These are phyloP conservation scores for Coemansia sp. DNA, from an alignment of 192 early-diverging fungal species.

Conservation along the genomic window DNA sequence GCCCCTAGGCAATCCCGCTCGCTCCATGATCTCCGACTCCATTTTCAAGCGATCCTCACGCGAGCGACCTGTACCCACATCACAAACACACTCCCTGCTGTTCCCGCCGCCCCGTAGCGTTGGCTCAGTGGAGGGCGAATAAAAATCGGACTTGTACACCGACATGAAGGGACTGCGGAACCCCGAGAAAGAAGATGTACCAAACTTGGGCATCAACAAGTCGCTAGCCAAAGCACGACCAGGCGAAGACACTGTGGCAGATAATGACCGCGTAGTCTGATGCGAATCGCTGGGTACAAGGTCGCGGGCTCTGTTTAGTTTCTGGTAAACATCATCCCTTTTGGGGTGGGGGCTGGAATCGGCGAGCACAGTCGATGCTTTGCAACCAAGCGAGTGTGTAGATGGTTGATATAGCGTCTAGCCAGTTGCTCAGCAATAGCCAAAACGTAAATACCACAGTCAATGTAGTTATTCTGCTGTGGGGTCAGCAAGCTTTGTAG, in stretches of 20 bases:
- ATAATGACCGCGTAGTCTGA: too few relatives aligned
- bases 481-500: conserved; percentile 15
- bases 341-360: neutral
- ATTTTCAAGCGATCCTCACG: conserved; percentile 40
- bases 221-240: conserved; percentile 46
- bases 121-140: too few relatives aligned
- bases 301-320: conserved; percentile 18
- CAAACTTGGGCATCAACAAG: conserved; percentile 45
- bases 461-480: conserved; percentile 57
- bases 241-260: conserved; percentile 11
- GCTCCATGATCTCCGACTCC: conserved; percentile 46
- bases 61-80: too few relatives aligned
- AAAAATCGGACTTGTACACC: too few relatives aligned
- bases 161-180: too few relatives aligned
- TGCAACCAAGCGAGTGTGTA: neutral
- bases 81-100: neutral
- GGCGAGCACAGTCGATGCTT: neutral
- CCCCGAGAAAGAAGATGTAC: neutral
- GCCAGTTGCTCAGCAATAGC: conserved; percentile 55
- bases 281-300: too few relatives aligned
- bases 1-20: conserved; percentile 46
- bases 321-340: conserved; percentile 13
- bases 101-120: neutral
- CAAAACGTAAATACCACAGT: conserved; percentile 54
- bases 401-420: conserved; percentile 47